Base-by-base conservation (phyloP, 306 rosid species). In the Fragaria nilgerrensis region DNA sequence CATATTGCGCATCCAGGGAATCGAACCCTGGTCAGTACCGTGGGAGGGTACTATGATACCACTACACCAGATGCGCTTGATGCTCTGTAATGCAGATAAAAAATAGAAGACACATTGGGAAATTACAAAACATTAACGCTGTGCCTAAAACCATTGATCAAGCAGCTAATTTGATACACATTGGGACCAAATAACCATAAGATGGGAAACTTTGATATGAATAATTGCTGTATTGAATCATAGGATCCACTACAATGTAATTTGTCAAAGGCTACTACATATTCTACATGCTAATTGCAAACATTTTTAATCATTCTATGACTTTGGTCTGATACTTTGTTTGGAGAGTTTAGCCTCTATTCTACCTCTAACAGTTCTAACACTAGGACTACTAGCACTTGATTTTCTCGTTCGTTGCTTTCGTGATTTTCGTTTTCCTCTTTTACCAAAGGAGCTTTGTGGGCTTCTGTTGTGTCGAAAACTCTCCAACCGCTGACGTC, bases 31-130 rank as follows among this genome's bases (percentile, higher is more conserved):
- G 98, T 94, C 97, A 89, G 97, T 92, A 95, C 96, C 96, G 97
- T 95, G 97, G 97, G 97, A 95, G 99, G 97, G 98, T 94, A 90
- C 97, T 92, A 92, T 92, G 97, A 95, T 89, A 92, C 96, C 97
- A 88, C 98, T 90, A 92, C 97, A 95, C 98, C 78, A 92, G 96
- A 88, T 95, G 97, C 93, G 92, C 97, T 10, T 29, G 0, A 13
- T 4, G 4, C 2, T 4, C 3, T 0, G 1, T 10, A 5, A 4
- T n/a, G 29, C n/a, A 23, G 4, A n/a, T 0, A 20, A 27, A 27
- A 27, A 27, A 1, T 27, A 34, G 2, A 34, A 34, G 37, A 34
- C 37, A n/a, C n/a, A n/a, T n/a, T n/a, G n/a, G 39, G 39, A 36
- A 4, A 36, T 36, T 36, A 36, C 39, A 36, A 0, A 2, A 32